These are phyloP conservation scores for Macadamia integrifolia DNA, from an alignment of 164 flowering plant genomes.

Conservation along the genomic window DNA sequence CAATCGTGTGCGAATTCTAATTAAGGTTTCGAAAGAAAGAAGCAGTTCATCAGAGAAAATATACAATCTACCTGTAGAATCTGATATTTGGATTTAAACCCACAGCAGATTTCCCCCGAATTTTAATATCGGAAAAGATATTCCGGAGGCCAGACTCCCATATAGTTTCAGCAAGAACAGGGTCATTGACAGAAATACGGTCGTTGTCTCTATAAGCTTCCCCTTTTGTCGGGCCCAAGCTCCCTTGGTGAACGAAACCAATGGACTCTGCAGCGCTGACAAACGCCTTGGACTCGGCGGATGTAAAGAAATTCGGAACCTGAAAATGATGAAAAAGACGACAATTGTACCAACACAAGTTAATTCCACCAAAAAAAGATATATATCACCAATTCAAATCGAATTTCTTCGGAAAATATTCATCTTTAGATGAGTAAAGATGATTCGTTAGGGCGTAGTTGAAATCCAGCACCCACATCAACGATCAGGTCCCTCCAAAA, in stretches of 20 bases:
- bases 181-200: conserved; percentile 72
- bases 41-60: not conserved
- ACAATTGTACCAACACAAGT: not conserved
- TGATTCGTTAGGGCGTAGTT: not conserved
- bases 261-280: conserved; percentile 61
- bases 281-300: conserved; percentile 72
- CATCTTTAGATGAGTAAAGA: not conserved
- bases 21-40: too few relatives aligned
- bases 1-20: too few relatives aligned
- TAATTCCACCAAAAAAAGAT: not conserved
- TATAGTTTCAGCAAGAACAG: conserved; percentile 59
- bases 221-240: conserved; percentile 85
- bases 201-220: conserved; percentile 96
- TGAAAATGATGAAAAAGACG: conserved; percentile 30
- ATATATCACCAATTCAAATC: not conserved
- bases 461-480: not conserved
- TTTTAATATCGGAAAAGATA: conserved; percentile 56
- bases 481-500: not conserved
- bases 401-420: not conserved
- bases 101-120: conserved; percentile 76
- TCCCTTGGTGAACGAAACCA: conserved; percentile 88
- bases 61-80: conserved; percentile 65
- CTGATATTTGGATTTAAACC: conserved; percentile 94
- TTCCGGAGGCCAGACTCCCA: conserved; percentile 80
- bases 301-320: conserved; percentile 67